Evolutionary conservation across 2,329 filamentous ascomycete species (phyloP), one percentile per base, ranked within the genome.

Genomic region (Gnomoniopsis smithogilvyi): DNA sequence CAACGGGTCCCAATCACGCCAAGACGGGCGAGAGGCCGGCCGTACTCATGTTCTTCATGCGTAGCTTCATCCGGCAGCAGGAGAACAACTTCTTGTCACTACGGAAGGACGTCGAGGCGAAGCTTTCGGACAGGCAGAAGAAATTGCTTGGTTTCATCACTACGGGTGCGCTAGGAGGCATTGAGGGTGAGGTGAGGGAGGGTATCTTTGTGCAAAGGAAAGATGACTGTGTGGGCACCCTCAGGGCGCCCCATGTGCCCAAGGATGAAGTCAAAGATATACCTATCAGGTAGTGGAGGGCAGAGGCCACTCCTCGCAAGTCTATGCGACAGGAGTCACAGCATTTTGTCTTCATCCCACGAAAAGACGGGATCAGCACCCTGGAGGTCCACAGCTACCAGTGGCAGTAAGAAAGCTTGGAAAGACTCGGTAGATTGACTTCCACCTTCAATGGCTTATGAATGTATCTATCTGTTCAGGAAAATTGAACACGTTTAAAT

Each of bases 41-140:
- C 21, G 67, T 70, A 50, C 61, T 70, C 19, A 64, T 67, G 56
- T 70, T 69, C 57, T 72, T 71, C 62, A 68, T 69, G 64, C 64
- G 69, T 2, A 66, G 64, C 6, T 70, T 66, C 38, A 64, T 72
- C n/a, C 63, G 69, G 2, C 66, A 66, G 55, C 67, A 70, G 51
- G 69, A 71, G 59, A 70, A 71, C 58, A 66, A 67, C 56, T 66
- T 62, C 58, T 48, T 70, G 49, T 69, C 67, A 6, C 59, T 70
- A 55, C 64, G 67, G 22, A 64, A 63, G 21, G 68, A 70, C 17
- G 68, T 71, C 24, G 64, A 64, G 61, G 58, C 64, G 2, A 67
- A 64, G 59, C 60, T 69, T 56, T 66, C 67, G 2, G 66, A 68
- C 19, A 58, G 66, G 2, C 54, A 62, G 4, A 67, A 66, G 61